Percentiles rank a stretch among this genome's conserved stretches.
Evolutionary conservation across 345 rosid genomes (phyloP).

Genomic region (Cochlearia excelsa): DNA sequence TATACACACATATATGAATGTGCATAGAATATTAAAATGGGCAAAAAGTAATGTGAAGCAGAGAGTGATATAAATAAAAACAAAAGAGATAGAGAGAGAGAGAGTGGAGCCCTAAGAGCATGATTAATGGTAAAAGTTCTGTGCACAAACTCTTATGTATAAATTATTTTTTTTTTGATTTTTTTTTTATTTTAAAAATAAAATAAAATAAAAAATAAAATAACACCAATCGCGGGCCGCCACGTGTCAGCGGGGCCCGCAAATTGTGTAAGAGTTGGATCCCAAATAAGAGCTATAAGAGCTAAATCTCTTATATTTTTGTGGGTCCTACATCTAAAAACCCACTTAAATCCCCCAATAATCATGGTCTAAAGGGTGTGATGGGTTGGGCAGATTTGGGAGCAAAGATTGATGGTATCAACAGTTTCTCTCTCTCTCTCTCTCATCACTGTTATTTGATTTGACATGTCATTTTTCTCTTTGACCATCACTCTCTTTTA

Average conservation of each 20-base stretch:
- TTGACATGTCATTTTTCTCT: constrained; percentile 38
- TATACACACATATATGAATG: constrained; percentile 19
- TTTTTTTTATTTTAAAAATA: too few relatives aligned
- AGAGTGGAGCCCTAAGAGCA: constrained; percentile 46
- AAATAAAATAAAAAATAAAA: too few relatives aligned
- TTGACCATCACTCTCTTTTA: constrained; percentile 34
- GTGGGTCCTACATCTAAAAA: too few relatives aligned
- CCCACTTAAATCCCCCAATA: too few relatives aligned
- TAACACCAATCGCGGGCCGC: too few relatives aligned
- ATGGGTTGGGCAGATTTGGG: constrained; percentile 46
- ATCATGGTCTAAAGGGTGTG: constrained; percentile 42
- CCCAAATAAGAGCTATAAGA: too few relatives aligned
- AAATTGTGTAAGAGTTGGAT: too few relatives aligned
- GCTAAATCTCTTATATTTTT: too few relatives aligned
- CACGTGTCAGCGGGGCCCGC: too few relatives aligned
- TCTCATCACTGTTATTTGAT: constrained; percentile 30
- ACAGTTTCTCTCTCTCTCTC: constrained; percentile 18
- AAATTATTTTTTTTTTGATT: too few relatives aligned
- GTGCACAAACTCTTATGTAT: too few relatives aligned
- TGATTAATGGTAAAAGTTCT: too few relatives aligned
- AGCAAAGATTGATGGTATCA: constrained; percentile 39
- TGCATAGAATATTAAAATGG: constrained; percentile 20
- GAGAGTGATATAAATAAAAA: constrained; percentile 23
- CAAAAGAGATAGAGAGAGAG: constrained; percentile 21
- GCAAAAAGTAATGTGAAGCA: constrained; percentile 35